A percentile compares a stretch with the other conserved stretches of the same genome.
These are phyloP conservation scores for Pestalotiopsis sp. DNA, from an alignment of 2,329 filamentous ascomycete genomes.

Conservation along the genomic window DNA sequence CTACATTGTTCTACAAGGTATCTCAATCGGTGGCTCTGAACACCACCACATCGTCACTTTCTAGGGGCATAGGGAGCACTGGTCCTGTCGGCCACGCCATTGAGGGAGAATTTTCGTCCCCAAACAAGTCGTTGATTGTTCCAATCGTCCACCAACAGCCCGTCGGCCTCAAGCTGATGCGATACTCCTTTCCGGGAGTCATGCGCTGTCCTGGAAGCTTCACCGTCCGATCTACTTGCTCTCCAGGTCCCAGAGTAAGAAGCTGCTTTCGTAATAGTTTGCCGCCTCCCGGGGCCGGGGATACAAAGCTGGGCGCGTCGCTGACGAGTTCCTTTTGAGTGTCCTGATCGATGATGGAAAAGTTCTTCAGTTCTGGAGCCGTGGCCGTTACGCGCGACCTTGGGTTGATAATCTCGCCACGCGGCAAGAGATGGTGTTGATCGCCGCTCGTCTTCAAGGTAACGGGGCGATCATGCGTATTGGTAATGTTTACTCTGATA, in stretches of 20 bases:
- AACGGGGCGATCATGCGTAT: not conserved
- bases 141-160: not conserved
- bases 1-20: not conserved
- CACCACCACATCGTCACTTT: not conserved
- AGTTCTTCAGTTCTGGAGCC: not conserved
- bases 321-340: not conserved
- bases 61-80: not conserved
- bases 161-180: not conserved
- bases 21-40: not conserved
- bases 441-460: not conserved
- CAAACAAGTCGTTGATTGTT: not conserved
- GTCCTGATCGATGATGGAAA: not conserved
- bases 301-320: not conserved
- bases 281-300: not conserved
- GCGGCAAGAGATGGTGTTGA: constrained; percentile 3
- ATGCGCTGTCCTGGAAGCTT: not conserved
- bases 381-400: not conserved
- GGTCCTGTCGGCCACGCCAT: not conserved
- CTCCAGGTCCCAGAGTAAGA: not conserved
- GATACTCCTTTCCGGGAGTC: not conserved
- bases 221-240: not conserved
- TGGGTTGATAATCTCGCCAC: not conserved
- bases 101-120: not conserved
- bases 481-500: not conserved
- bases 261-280: not conserved